Conservation (phyloP, 2,329 filamentous ascomycete species). For the Falciphora oryzae region DNA sequence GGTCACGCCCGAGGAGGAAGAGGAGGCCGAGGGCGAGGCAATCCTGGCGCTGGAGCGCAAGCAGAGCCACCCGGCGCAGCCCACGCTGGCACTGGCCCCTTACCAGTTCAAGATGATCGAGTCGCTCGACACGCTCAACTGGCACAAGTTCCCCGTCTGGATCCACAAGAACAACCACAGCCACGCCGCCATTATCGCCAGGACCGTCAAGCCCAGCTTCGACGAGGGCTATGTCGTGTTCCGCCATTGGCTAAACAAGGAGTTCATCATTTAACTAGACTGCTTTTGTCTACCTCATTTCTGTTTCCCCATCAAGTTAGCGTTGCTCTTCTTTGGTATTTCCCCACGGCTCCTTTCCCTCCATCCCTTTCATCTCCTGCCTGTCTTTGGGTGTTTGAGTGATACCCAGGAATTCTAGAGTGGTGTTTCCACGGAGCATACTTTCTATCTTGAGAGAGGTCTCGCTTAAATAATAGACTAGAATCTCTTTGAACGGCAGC, state of each 20-base stretch:
- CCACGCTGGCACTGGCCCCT: constrained; percentile 70
- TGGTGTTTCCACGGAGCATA: neutral
- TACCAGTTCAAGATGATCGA: constrained; percentile 83
- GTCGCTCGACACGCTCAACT: constrained; percentile 61
- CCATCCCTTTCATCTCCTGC: neutral
- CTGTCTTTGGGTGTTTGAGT: neutral
- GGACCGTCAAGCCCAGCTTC: constrained; percentile 61
- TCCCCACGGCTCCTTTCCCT: too few relatives aligned
- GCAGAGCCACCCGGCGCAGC: constrained; percentile 40
- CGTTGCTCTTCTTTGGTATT: neutral
- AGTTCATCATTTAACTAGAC: constrained; percentile 55
- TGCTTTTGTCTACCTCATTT: neutral
- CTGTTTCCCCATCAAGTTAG: neutral
- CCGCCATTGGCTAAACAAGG: constrained; percentile 71
- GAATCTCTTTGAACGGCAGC: too few relatives aligned
- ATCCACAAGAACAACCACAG: constrained; percentile 74
- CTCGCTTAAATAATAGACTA: neutral
- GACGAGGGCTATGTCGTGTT: constrained; percentile 73
- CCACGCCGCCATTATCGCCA: constrained; percentile 86
- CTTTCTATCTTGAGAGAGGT: neutral
- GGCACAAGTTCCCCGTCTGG: constrained; percentile 63
- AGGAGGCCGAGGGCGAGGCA: constrained; percentile 28
- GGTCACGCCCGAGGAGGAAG: constrained; percentile 20
- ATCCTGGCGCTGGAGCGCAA: constrained; percentile 36
- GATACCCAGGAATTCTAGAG: neutral